Percentiles rank a stretch among this genome's conserved stretches.
Evolutionary conservation across 495 filamentous ascomycete genomes (phyloP).

Genomic region (Podospora anserina): DNA sequence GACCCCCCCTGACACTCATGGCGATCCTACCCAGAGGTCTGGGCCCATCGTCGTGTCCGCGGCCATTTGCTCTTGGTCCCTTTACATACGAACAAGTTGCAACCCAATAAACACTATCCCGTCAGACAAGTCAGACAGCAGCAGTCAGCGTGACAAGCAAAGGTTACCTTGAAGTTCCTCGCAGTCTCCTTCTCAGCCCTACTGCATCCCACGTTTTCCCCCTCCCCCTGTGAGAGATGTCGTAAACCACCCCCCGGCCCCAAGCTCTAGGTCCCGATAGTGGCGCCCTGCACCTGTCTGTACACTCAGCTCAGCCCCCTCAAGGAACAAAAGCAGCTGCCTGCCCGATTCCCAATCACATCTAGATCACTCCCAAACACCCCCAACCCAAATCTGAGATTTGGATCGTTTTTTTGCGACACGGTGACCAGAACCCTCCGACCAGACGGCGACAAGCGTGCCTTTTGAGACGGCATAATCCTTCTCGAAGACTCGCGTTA

Average conservation of each 20-base stretch:
- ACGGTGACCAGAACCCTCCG: neutral
- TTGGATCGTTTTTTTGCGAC: neutral
- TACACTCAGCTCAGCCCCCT: slow-evolving; percentile 8
- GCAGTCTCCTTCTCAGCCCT: slow-evolving; percentile 14
- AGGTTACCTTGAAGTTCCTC: neutral
- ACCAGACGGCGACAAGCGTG: neutral
- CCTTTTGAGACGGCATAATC: neutral
- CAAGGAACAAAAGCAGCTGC: slow-evolving; percentile 20
- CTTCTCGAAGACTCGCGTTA: neutral
- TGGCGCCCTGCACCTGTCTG: slow-evolving; percentile 7
- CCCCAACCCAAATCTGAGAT: neutral
- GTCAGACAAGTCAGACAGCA: neutral
- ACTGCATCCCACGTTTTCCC: slow-evolving; percentile 5
- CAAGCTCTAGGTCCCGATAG: slow-evolving; percentile 4
- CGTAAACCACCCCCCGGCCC: slow-evolving; percentile 9
- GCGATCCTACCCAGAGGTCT: slow-evolving; percentile 3
- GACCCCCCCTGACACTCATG: neutral
- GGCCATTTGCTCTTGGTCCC: neutral
- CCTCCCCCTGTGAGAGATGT: neutral
- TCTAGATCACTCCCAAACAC: neutral
- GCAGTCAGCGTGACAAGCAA: slow-evolving; percentile 6
- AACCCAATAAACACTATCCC: neutral
- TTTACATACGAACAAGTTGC: neutral
- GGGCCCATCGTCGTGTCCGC: neutral
- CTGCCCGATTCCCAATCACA: slow-evolving; percentile 15